Percentiles rank a stretch among this genome's conserved stretches.
These are phyloP conservation scores for Blastobotrys capitulatus DNA, from an alignment of 1,139 yeast genomes.

Conservation along the genomic window DNA sequence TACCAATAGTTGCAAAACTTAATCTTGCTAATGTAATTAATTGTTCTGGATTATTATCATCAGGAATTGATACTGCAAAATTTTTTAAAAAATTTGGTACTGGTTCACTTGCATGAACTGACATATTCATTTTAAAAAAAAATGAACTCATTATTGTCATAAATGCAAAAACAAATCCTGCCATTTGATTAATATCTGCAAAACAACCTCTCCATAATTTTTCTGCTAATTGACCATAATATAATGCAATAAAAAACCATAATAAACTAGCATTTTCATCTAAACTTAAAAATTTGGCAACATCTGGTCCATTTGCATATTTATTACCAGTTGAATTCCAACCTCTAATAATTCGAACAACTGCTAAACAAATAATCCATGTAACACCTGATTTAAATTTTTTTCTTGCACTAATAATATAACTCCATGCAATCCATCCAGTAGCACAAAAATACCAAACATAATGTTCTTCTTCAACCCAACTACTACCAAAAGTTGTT, in stretches of 20 bases:
- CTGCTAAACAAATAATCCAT: conserved; percentile 35
- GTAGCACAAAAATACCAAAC: conserved; percentile 84
- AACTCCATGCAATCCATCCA: conserved; percentile 32
- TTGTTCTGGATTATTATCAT: conserved; percentile 17
- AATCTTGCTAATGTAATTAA: conserved; percentile 29
- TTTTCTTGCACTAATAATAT: conserved; percentile 25
- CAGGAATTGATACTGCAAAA: conserved; percentile 26
- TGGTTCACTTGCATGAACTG: conserved; percentile 47
- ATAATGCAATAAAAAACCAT: conserved; percentile 46
- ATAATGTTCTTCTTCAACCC: conserved; percentile 97
- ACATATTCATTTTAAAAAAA: conserved; percentile 55
- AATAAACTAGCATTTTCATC: conserved; percentile 29
- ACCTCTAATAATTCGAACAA: conserved; percentile 61
- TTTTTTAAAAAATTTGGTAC: conserved; percentile 40
- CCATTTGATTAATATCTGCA: conserved; percentile 24
- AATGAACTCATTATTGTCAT: conserved; percentile 40
- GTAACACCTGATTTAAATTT: conserved; percentile 24
- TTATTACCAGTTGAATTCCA: conserved; percentile 95
- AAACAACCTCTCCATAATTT: conserved; percentile 26
- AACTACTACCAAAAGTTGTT: conserved; percentile 80
- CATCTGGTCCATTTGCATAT: conserved; percentile 46
- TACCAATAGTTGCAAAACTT: conserved; percentile 27
- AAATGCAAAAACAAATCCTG: conserved; percentile 40
- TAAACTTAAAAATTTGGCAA: conserved; percentile 33
- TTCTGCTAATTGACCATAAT: conserved; percentile 34